Base-by-base conservation (phyloP, 2,329 filamentous ascomycete genomes). In the Xylaria polymorpha region DNA sequence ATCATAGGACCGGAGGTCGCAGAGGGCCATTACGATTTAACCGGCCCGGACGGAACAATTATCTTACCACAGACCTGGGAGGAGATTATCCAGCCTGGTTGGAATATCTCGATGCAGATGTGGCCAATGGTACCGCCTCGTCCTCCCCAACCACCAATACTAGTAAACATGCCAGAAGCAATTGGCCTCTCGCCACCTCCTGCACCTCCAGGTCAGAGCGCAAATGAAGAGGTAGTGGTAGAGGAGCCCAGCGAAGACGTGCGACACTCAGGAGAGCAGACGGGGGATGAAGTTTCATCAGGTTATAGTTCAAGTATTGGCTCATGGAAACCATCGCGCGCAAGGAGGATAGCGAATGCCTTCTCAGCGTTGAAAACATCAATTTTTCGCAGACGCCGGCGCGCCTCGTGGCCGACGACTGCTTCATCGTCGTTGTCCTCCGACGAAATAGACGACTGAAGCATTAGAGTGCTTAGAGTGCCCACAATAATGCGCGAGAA, bases 41-140 rank as follows among this genome's bases (percentile, higher is more conserved):
- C 92, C 60, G 92, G 91, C 0, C 92, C 92, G 2, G 88, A 92
- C 73, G 90, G 90, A 43, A 90, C 94, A 76, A 93, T 94, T 72
- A 94, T 94, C 74, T 85, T 95, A 50, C 91, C 92, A 3, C 85
- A 88, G 65, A 87, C 94, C 12, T 95, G 92, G 92, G 91, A 94
- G 72, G 90, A 89, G 71, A 89, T 92, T 53, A 83, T 95, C 46
- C 85, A 94, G 79, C 92, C 92, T 1, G 92, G 93, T 76, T 92
- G 89, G 89, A 81, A 85, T 32, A 85, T 91, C 72, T 88, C 86
- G 6, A 90, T 91, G 88, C 86, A 84, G n/a, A 86, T 87, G 84
- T 87, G 85, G 85, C 85, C 85, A 1, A 81, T 84, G 76, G 35
- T 1, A 12, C 25, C 60, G 22, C 20, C 43, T 22, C 7, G 5